Evolutionary conservation across 2,329 filamentous ascomycete species (phyloP), one percentile per base, ranked within the genome.

Genomic region (Hypoxylon rubiginosum): DNA sequence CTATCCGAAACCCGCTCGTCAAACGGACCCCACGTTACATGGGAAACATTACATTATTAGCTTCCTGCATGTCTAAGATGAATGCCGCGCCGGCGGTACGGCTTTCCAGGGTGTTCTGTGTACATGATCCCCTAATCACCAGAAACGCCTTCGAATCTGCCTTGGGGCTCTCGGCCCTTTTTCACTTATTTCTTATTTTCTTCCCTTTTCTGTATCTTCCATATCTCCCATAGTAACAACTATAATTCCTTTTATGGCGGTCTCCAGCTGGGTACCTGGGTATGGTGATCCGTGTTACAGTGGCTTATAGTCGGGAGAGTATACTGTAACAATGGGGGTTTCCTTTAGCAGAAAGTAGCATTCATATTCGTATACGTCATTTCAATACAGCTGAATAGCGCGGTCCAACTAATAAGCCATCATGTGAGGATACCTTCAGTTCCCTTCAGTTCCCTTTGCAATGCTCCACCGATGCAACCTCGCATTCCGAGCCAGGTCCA

Each of bases 291-390:
- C 13, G 4, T 15, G 13, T n/a, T 39, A 15, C 32, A 13, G 10
- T n/a, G 34, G 34, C 34, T n/a, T n/a, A n/a, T n/a, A 15, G 11
- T 7, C 15, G 15, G 34, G 15, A 39, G 13, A 6, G 15, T 39
- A n/a, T 4, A 39, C 34, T n/a, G 28, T 30, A 30, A 52, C 8
- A 30, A 15, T 49, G 48, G 21, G 21, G 21, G 24, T 49, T 9
- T 30, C 41, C 21, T 39, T 61, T 17, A 17, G 43, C 32, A 19
- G 17, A 60, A 67, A 62, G 39, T 59, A 34, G 36, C 52, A 64
- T 64, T 67, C 58, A 65, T 62, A 64, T 69, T 69, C 67, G 62
- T 69, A 45, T 69, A 67, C 64, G 55, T 69, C 67, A 39, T 69
- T 43, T 63, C 64, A 65, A 63, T 48, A 64, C 64, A 57, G 54